These are phyloP conservation scores for Castanea sativa DNA, from an alignment of 306 rosid species.

Conservation along the genomic window DNA sequence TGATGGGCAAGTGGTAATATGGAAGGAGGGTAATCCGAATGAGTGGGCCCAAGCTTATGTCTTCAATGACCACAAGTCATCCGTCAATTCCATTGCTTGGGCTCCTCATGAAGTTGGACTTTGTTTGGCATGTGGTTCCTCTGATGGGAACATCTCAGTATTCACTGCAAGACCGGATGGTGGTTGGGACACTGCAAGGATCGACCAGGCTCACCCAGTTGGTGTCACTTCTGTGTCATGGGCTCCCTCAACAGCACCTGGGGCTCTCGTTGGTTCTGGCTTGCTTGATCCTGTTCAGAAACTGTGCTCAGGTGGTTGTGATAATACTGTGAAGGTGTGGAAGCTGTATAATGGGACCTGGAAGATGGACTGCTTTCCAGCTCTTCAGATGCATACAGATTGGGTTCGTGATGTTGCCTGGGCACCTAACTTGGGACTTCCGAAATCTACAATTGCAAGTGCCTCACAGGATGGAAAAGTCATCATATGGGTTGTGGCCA, in stretches of 20 bases:
- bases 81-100: slow-evolving; percentile 86
- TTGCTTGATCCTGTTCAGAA: slow-evolving; percentile 79
- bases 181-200: slow-evolving; percentile 74
- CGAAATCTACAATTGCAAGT: slow-evolving; percentile 80
- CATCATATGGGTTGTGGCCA: slow-evolving; percentile 78
- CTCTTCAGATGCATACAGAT: slow-evolving; percentile 80
- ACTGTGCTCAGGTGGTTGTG: slow-evolving; percentile 90
- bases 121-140: slow-evolving; percentile 78
- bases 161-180: slow-evolving; percentile 73
- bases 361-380: slow-evolving; percentile 93
- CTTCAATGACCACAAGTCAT: slow-evolving; percentile 68
- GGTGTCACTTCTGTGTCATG: slow-evolving; percentile 92
- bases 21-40: slow-evolving; percentile 86
- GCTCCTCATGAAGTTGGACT: slow-evolving; percentile 93
- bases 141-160: slow-evolving; percentile 83
- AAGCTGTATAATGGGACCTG: slow-evolving; percentile 69
- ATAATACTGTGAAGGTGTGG: slow-evolving; percentile 84
- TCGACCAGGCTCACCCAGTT: slow-evolving; percentile 78
- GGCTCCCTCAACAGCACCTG: slow-evolving; percentile 84
- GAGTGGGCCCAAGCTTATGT: slow-evolving; percentile 77
- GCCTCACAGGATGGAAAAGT: slow-evolving; percentile 81
- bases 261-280: slow-evolving; percentile 75
- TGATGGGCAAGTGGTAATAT: slow-evolving; percentile 67
- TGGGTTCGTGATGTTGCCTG: slow-evolving; percentile 92
- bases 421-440: slow-evolving; percentile 91